These are phyloP conservation scores for Schizochytrium sp. DNA, from an alignment of 108 stramenopile genomes.

Conservation along the genomic window DNA sequence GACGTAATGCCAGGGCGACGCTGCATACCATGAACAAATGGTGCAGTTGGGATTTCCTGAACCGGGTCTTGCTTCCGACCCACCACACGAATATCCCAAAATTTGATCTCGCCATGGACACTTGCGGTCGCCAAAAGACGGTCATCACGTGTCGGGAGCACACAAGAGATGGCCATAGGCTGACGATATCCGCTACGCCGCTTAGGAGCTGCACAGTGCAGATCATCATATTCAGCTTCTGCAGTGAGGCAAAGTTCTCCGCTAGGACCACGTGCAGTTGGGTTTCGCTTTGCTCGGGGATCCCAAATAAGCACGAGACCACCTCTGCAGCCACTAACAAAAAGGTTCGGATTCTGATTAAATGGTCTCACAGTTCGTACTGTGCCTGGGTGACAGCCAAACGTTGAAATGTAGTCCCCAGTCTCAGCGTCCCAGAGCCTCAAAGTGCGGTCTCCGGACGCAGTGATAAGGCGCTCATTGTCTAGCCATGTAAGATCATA, in stretches of 20 bases:
- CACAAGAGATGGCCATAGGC: conserved; percentile 7
- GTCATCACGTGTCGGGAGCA: conserved; percentile 49
- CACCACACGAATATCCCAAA: conserved; percentile 29
- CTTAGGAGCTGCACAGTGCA: conserved; percentile 32
- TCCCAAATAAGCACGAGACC: conserved; percentile 54
- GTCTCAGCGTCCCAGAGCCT: conserved; percentile 23
- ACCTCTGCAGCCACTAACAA: conserved; percentile 29
- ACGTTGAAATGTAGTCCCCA: not conserved
- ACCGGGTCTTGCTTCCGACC: conserved; percentile 19
- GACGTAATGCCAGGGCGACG: conserved; percentile 43
- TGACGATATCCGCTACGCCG: not conserved
- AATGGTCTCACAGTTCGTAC: conserved; percentile 52
- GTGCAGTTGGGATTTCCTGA: conserved; percentile 19
- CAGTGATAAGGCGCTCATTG: not conserved
- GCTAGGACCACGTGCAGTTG: not conserved
- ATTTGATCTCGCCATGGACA: conserved; percentile 7
- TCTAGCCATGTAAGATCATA: conserved; percentile 34
- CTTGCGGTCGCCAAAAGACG: conserved; percentile 38
- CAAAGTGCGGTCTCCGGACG: conserved; percentile 36
- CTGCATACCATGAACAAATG: conserved; percentile 34
- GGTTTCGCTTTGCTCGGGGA: conserved; percentile 18
- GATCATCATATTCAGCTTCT: conserved; percentile 2
- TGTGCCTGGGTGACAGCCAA: conserved; percentile 3
- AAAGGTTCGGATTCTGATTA: conserved; percentile 17
- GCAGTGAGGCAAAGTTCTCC: not conserved